A percentile compares a stretch with the other conserved stretches of the same genome.
Evolutionary conservation across 2,329 filamentous ascomycete genomes (phyloP).

Genomic region (Arthrobotrys pseudoclavata): DNA sequence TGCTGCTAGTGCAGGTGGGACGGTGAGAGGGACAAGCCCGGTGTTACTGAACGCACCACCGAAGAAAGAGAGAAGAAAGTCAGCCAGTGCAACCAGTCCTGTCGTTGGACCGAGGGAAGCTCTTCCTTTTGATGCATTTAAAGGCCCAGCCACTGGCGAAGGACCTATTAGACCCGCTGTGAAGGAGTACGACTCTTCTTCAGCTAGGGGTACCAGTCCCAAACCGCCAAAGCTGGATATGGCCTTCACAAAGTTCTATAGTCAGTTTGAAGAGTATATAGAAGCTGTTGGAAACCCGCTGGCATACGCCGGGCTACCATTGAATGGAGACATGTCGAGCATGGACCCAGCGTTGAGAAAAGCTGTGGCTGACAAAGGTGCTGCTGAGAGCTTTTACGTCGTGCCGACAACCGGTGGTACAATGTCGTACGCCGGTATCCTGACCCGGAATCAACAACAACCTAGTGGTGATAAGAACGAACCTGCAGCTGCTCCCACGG

Average conservation of each 20-base stretch:
- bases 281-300: slow-evolving; percentile 80
- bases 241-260: slow-evolving; percentile 91
- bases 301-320: slow-evolving; percentile 90
- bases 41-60: slow-evolving; percentile 51
- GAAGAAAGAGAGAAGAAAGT: slow-evolving; percentile 58
- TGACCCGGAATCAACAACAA: slow-evolving; percentile 70
- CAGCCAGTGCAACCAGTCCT: slow-evolving; percentile 48
- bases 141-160: slow-evolving; percentile 24
- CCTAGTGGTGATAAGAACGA: slow-evolving; percentile 33
- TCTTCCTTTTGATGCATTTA: slow-evolving; percentile 51
- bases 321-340: slow-evolving; percentile 66
- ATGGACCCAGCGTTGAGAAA: slow-evolving; percentile 58
- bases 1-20: slow-evolving; percentile 54
- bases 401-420: slow-evolving; percentile 93
- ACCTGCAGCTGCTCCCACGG: slow-evolving; percentile 41
- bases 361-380: slow-evolving; percentile 63
- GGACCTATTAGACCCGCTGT: slow-evolving; percentile 54
- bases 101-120: slow-evolving; percentile 48
- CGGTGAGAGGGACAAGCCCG: slow-evolving; percentile 54
- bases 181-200: slow-evolving; percentile 50
- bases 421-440: slow-evolving; percentile 90
- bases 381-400: slow-evolving; percentile 88
- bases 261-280: slow-evolving; percentile 87
- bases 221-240: slow-evolving; percentile 71
- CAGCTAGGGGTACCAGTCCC: slow-evolving; percentile 39